phyloP scores from a whole-genome alignment of 805 yeast species.

The Pichia deserticola region DNA sequence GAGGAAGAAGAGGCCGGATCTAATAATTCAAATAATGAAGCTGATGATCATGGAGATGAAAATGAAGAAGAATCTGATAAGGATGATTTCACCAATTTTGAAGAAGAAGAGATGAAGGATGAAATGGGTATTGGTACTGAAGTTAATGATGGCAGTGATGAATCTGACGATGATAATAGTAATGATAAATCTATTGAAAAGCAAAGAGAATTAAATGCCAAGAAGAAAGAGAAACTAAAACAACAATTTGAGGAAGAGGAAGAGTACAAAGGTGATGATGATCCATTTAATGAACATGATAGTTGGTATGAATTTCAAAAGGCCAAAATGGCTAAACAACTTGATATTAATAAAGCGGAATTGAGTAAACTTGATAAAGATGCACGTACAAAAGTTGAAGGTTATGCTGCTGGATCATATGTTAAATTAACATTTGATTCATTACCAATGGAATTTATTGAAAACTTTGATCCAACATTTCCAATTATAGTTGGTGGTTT shows the following conservation, averaged over 20 bases:
- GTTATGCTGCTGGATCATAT: slow-evolving; percentile 88
- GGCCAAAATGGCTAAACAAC: slow-evolving; percentile 93
- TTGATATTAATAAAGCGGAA: slow-evolving; percentile 85
- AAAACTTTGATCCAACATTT: slow-evolving; percentile 75
- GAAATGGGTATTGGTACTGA: slow-evolving; percentile 30
- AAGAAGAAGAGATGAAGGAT: slow-evolving; percentile 40
- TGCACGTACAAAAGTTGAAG: slow-evolving; percentile 80
- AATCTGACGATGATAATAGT: slow-evolving; percentile 30
- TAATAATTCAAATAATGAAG: slow-evolving; percentile 29
- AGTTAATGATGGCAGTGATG: slow-evolving; percentile 27
- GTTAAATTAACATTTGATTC: slow-evolving; percentile 79
- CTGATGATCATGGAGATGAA: slow-evolving; percentile 34
- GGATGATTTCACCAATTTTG: slow-evolving; percentile 50
- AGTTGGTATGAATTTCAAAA: slow-evolving; percentile 98
- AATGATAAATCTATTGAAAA: slow-evolving; percentile 49
- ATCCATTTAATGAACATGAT: slow-evolving; percentile 63
- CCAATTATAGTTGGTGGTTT: slow-evolving; percentile 91
- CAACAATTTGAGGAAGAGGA: slow-evolving; percentile 86
- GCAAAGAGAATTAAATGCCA: slow-evolving; percentile 74
- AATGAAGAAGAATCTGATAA: slow-evolving; percentile 37
- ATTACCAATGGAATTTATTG: slow-evolving; percentile 84
- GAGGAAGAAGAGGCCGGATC: slow-evolving; percentile 27
- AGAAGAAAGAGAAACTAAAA: slow-evolving; percentile 80
- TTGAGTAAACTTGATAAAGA: slow-evolving; percentile 64
- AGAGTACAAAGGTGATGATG: slow-evolving; percentile 69